phyloP scores from a whole-genome alignment of 768 basidiomycete species.

The Pisolithus albus region DNA sequence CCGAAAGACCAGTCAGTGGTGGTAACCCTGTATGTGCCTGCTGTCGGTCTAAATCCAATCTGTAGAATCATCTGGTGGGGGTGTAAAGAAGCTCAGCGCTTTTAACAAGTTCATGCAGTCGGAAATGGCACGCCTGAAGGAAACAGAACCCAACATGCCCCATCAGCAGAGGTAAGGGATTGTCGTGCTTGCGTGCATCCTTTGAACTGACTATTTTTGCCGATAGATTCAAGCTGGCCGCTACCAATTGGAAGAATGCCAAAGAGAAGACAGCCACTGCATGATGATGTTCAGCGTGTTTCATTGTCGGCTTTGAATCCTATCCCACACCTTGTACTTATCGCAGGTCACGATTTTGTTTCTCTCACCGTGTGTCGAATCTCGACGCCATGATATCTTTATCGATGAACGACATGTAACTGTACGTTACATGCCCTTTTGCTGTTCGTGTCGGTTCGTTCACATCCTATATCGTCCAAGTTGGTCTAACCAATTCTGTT shows the following conservation, averaged over 20 bases:
- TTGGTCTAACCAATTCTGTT: conserved; percentile 5
- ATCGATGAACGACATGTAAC: conserved; percentile 24
- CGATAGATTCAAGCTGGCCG: conserved; percentile 62
- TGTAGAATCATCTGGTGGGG: conserved; percentile 50
- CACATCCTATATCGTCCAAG: background rate
- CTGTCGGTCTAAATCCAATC: conserved; percentile 9
- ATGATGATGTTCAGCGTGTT: conserved; percentile 16
- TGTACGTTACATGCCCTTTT: conserved; percentile 11
- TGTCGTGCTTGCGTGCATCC: background rate
- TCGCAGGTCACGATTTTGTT: conserved; percentile 11
- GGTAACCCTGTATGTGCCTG: conserved; percentile 10
- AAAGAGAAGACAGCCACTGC: conserved; percentile 43
- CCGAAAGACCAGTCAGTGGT: conserved; percentile 48
- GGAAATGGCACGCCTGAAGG: conserved; percentile 75
- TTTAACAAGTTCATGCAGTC: conserved; percentile 80
- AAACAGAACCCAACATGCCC: conserved; percentile 60
- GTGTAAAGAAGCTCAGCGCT: conserved; percentile 52
- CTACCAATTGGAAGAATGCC: conserved; percentile 71
- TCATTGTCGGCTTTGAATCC: background rate
- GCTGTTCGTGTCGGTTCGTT: background rate
- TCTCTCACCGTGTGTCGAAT: conserved; percentile 5
- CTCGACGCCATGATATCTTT: conserved; percentile 20
- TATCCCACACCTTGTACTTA: conserved; percentile 6
- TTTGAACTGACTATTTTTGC: conserved; percentile 4
- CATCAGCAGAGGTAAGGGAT: conserved; percentile 64